These are phyloP conservation scores for Mycena latifolia DNA, from an alignment of 768 basidiomycete genomes.

Conservation along the genomic window DNA sequence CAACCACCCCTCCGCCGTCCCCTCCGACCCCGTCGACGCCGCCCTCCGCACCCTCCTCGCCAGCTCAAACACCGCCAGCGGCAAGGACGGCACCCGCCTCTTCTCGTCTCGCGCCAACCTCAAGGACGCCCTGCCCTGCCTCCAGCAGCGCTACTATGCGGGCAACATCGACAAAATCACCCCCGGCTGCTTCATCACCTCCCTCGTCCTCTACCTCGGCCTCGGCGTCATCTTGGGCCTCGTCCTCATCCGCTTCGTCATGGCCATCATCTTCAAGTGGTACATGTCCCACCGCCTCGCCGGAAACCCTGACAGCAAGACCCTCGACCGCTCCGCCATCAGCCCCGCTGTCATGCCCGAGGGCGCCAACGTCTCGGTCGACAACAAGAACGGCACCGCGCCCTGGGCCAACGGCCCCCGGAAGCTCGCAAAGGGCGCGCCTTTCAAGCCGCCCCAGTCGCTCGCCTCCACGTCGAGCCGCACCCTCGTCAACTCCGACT, in stretches of 20 bases:
- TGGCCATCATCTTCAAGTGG: conserved; percentile 99
- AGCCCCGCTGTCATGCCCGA: conserved; percentile 97
- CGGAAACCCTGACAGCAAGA: conserved; percentile 75
- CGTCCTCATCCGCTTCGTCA: conserved; percentile 91
- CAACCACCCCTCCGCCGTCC: conserved; percentile 75
- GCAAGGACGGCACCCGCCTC: conserved; percentile 91
- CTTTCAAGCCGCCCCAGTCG: conserved; percentile 59
- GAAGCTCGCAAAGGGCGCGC: conserved; percentile 57
- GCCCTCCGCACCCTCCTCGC: conserved; percentile 83
- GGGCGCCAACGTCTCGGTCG: conserved; percentile 94
- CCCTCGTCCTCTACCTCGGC: conserved; percentile 89
- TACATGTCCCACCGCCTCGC: conserved; percentile 89
- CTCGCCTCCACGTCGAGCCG: conserved; percentile 65
- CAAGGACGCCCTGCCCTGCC: conserved; percentile 79
- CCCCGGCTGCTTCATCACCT: conserved; percentile 94
- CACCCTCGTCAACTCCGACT: conserved; percentile 66
- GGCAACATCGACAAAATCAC: conserved; percentile 98
- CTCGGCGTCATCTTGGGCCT: conserved; percentile 93
- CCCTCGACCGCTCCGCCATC: conserved; percentile 87
- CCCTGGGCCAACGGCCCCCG: conserved; percentile 85
- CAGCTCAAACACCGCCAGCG: conserved; percentile 60
- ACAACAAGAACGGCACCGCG: conserved; percentile 92
- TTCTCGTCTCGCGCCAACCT: conserved; percentile 82
- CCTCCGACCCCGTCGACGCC: conserved; percentile 82
- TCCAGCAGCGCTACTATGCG: conserved; percentile 88